A percentile compares a stretch with the other conserved stretches of the same genome.
Conservation (phyloP, 441 rosid genomes). For the Cnidoscolus chayamansa region DNA sequence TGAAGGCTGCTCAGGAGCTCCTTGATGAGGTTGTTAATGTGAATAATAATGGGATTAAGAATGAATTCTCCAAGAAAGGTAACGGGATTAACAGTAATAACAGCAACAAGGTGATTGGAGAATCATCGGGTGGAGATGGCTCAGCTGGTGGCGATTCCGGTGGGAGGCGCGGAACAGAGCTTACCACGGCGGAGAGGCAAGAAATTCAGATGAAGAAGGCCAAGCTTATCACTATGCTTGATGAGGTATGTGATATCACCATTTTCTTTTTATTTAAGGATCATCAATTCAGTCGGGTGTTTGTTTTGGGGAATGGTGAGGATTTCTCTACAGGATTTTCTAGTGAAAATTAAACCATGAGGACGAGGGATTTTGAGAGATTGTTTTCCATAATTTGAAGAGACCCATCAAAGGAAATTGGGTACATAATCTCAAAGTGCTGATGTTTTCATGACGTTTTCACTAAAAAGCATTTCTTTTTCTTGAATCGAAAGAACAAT, state of each 20-base stretch:
- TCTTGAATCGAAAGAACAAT: too few species aligned
- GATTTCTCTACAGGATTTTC: too few species aligned
- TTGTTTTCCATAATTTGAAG: constrained; percentile 27
- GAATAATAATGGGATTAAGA: constrained; percentile 44
- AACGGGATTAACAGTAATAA: constrained; percentile 28
- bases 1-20: constrained; percentile 89
- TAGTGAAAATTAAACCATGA: background rate
- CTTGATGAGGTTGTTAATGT: constrained; percentile 93
- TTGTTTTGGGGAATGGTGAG: too few species aligned
- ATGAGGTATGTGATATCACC: constrained; percentile 51
- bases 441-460: background rate
- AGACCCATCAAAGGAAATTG: constrained; percentile 6
- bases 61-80: constrained; percentile 43
- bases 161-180: constrained; percentile 55
- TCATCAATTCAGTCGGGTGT: background rate
- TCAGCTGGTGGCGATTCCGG: constrained; percentile 42
- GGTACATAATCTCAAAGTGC: background rate
- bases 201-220: constrained; percentile 98
- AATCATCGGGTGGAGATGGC: constrained; percentile 54
- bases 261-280: background rate
- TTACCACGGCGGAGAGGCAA: constrained; percentile 78
- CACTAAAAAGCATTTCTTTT: too few species aligned
- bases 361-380: background rate
- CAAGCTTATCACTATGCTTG: constrained; percentile 79
- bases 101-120: constrained; percentile 44